Base-by-base conservation (phyloP, 192 early-diverging fungal species). In the Phycomyces blakesleeanus region DNA sequence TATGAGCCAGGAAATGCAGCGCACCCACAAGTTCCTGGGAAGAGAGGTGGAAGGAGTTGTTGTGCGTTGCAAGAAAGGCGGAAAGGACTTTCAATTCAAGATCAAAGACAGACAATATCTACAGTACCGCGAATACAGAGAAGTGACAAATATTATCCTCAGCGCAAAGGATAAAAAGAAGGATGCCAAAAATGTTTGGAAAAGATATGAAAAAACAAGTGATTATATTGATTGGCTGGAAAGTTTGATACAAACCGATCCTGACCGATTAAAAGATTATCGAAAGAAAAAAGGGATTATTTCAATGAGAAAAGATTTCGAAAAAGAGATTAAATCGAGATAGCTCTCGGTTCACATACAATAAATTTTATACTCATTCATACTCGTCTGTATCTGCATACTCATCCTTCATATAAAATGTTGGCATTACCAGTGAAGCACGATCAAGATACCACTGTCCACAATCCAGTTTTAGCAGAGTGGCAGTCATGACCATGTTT, bases 51-150 rank as follows among this genome's bases (percentile, higher is more conserved):
- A 98, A 71, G 96, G 96, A 9, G 93, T 93, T 72, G 96, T 98
- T 6, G 82, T 98, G 24, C 84, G 96, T 29, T 93, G 90, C 67
- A 77, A 69, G 53, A 39, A 37, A 16, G 63, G 61, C 34, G 42
- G 51, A 29, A 34, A 42, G 0, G 74, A 80, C 6, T 85, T 88
- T 53, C 86, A 88, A 67, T 95, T 93, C 80, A 98, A 98, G 79
- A 82, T 95, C 78, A 97, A 97, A 69, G 93, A 90, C 70, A 91
- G 96, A 57, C 90, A 92, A 0, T 98, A 98, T 55, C 71, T 96
- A 37, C 89, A 93, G 89, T 98, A 89, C 76, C 84, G 93, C n/a
- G 96, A 98, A 60, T 98, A 94, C 93, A 81, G 96, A 16, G 96
- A 96, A 64, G 64, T 94, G 16, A 98, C 96, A 11, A 88, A 85